Conservation (phyloP, 2,329 filamentous ascomycete species). For the Cordyceps cicadae region DNA sequence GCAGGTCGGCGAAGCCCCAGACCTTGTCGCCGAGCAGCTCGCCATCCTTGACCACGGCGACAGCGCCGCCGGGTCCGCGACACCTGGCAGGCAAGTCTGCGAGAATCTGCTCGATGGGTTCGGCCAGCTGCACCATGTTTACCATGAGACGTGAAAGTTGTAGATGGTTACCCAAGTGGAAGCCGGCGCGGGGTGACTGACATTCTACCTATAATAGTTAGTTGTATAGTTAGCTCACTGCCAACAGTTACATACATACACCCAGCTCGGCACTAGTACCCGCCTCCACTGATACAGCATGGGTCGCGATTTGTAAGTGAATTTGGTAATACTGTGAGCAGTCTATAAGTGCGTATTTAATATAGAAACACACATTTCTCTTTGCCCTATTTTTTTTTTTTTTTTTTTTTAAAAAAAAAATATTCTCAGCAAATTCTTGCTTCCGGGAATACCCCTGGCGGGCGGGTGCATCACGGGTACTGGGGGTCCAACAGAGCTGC, state of each 20-base stretch:
- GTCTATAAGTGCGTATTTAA: neutral
- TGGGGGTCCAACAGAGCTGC: too few relatives aligned
- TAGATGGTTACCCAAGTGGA: neutral
- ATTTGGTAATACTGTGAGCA: neutral
- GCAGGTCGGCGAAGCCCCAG: slow-evolving; percentile 36
- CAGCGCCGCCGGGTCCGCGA: slow-evolving; percentile 33
- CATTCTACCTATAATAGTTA: too few relatives aligned
- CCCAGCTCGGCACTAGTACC: neutral
- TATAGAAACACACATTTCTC: neutral
- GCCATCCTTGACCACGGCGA: slow-evolving; percentile 35
- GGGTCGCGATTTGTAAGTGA: neutral
- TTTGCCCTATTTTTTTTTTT: neutral
- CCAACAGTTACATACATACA: too few relatives aligned
- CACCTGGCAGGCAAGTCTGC: slow-evolving; percentile 9
- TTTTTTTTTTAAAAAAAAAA: too few relatives aligned
- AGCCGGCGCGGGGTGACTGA: neutral
- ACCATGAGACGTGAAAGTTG: neutral
- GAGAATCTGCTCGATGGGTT: slow-evolving; percentile 7
- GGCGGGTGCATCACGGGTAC: neutral
- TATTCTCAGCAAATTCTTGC: too few relatives aligned
- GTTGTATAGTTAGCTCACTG: too few relatives aligned
- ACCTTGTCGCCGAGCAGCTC: slow-evolving; percentile 28
- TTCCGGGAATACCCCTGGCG: neutral
- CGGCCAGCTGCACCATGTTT: slow-evolving; percentile 2
- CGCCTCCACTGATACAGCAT: neutral